Evolutionary conservation across 176 grass and related monocot species (phyloP).

Genomic region (Oryza rufipogon): DNA sequence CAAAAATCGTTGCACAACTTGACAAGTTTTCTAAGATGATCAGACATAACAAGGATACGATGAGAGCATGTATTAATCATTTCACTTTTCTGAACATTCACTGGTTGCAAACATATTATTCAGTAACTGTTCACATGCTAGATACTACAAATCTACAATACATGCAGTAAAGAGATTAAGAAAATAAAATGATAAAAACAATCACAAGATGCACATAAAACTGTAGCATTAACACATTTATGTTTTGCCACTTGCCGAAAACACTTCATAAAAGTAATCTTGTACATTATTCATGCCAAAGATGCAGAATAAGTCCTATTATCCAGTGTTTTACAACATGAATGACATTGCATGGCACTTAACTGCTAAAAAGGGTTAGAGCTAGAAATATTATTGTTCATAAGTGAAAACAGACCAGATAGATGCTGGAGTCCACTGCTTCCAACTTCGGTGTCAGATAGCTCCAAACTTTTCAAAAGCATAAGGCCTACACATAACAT

Average conservation of each 20-base stretch:
- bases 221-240: conserved; percentile 9
- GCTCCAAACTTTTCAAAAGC: conserved; percentile 72
- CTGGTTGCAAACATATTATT: neutral
- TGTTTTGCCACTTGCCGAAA: neutral
- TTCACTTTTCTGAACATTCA: conserved; percentile 23
- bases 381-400: neutral
- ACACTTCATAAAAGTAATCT: neutral
- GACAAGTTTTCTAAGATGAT: neutral
- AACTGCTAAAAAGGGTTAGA: neutral
- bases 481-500: conserved; percentile 67
- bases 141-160: neutral
- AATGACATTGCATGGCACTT: neutral
- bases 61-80: neutral
- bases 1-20: neutral
- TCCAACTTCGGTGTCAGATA: conserved; percentile 91
- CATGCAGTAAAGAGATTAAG: neutral
- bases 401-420: conserved; percentile 58
- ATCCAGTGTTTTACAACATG: conserved; percentile 1
- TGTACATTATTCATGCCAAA: neutral
- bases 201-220: conserved; percentile 9
- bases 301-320: conserved; percentile 7
- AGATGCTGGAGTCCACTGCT: conserved; percentile 78
- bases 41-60: neutral
- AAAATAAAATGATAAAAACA: neutral
- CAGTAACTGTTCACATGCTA: conserved; percentile 2